Base-by-base conservation (phyloP, 495 filamentous ascomycete genomes). In the Venustampulla echinocandica region DNA sequence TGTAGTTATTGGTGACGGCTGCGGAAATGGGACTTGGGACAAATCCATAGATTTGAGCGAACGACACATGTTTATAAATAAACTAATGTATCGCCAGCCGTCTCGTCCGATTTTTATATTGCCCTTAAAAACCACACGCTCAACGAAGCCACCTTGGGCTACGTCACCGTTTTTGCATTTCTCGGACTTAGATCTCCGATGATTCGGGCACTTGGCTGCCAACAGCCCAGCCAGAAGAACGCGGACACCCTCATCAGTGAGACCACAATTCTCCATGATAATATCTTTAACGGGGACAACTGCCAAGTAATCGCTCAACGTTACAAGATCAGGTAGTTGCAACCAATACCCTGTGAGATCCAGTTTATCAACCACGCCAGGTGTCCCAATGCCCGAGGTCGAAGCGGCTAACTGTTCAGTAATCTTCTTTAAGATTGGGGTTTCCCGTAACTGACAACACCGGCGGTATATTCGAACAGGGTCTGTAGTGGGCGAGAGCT, bases 381-480 rank as follows among this genome's bases (percentile, higher is more conserved):
- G 76, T 21, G 69, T 69, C 53, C 78, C 70, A 6, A 69, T 64
- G 2, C 79, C 63, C 19, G 80, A 80, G 6, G 73, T 70, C 27
- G 81, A 73, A 15, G 79, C 76, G n/a, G 74, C 74, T 17, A 98
- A 83, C 58, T 95, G 87, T 47, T 90, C 85, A 13, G 82, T 86
- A 27, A 98, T 83, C 54, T 82, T 85, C 57, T 89, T 89, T 18
- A 97, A 69, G 28, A 94, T 85, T 1, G 85, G 85, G 0, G 88
- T 90, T 65, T 97, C 92, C 50, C 92, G 72, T 19, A 98, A 68
- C 57, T 96, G 90, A 57, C 92, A 97, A 61, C 92, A 97, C 45
- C 92, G 77, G 40, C 89, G 77, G 63, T 98, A 98, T 61, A 98
- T 95, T 46, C 90, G 77, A 7, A 89, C 74, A 4, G 92, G 90